Evolutionary conservation across 805 yeast species (phyloP).

Genomic region (Torulaspora indica): DNA sequence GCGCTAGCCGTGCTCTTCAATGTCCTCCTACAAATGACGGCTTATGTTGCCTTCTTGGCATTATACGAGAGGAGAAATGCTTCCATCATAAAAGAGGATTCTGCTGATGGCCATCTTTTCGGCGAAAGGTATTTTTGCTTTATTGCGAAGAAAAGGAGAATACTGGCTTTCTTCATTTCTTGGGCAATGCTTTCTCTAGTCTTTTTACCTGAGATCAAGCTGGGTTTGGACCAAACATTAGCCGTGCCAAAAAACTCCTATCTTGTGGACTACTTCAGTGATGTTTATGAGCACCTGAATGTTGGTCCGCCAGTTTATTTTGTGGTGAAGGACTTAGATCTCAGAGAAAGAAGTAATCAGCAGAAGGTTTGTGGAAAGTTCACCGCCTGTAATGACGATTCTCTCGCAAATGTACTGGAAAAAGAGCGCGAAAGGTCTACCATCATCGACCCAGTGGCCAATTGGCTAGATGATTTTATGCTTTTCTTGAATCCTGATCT

Average conservation of each 20-base stretch:
- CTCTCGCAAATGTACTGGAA: conserved; percentile 74
- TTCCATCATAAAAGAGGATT: conserved; percentile 12
- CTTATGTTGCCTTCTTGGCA: conserved; percentile 67
- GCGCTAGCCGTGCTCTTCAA: conserved; percentile 81
- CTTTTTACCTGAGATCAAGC: conserved; percentile 59
- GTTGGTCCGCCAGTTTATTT: conserved; percentile 92
- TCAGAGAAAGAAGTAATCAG: conserved; percentile 59
- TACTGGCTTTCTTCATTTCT: conserved; percentile 51
- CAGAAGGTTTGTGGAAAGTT: conserved; percentile 81
- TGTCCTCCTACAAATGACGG: conserved; percentile 72
- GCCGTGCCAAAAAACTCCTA: conserved; percentile 86
- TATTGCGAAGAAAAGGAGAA: conserved; percentile 46
- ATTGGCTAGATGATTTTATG: conserved; percentile 90
- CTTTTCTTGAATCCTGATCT: conserved; percentile 82
- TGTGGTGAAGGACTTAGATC: conserved; percentile 64
- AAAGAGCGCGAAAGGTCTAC: conserved; percentile 75
- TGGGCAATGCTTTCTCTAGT: conserved; percentile 68
- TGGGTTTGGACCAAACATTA: conserved; percentile 85
- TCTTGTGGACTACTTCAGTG: conserved; percentile 72
- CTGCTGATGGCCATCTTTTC: conserved; percentile 10
- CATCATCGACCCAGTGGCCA: conserved; percentile 75
- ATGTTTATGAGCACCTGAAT: conserved; percentile 64
- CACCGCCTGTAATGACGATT: conserved; percentile 73
- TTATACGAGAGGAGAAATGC: conserved; percentile 24
- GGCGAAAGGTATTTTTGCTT: conserved; percentile 37